Conservation (phyloP, 306 rosid species). For the Dryas drummondii region DNA sequence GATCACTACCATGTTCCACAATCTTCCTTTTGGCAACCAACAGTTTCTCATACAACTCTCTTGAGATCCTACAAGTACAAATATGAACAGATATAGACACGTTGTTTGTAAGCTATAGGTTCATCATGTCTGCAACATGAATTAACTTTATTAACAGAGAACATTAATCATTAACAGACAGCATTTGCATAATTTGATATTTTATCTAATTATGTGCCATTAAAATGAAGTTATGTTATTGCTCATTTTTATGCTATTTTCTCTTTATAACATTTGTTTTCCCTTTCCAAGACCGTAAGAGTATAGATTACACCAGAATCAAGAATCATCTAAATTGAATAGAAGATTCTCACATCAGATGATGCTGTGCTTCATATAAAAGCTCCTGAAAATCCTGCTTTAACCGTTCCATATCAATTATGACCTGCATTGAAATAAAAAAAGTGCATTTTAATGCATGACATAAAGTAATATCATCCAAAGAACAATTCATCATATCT, state of each 20-base stretch:
- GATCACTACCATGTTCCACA: slow-evolving; percentile 47
- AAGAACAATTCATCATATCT: background rate
- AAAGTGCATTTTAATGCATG: background rate
- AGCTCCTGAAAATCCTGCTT: slow-evolving; percentile 69
- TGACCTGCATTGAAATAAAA: slow-evolving; percentile 56
- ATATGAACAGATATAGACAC: slow-evolving; percentile 3
- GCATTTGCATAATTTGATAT: background rate
- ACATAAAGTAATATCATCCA: background rate
- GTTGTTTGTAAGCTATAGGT: background rate
- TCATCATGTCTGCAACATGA: background rate
- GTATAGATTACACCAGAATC: background rate
- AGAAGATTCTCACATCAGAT: slow-evolving; percentile 57
- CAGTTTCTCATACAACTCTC: slow-evolving; percentile 54
- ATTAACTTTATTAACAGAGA: background rate
- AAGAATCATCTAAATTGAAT: background rate
- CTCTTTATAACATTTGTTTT: background rate
- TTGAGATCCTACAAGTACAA: slow-evolving; percentile 60
- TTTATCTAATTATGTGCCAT: background rate
- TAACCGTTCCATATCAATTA: slow-evolving; percentile 77
- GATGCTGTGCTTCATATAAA: slow-evolving; percentile 49
- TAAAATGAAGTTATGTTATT: background rate
- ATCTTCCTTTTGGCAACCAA: slow-evolving; percentile 61
- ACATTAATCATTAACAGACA: background rate
- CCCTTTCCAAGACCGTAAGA: background rate
- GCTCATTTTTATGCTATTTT: background rate